These are phyloP conservation scores for Penicillium sp. DNA, from an alignment of 2,329 filamentous ascomycete species.

Conservation along the genomic window DNA sequence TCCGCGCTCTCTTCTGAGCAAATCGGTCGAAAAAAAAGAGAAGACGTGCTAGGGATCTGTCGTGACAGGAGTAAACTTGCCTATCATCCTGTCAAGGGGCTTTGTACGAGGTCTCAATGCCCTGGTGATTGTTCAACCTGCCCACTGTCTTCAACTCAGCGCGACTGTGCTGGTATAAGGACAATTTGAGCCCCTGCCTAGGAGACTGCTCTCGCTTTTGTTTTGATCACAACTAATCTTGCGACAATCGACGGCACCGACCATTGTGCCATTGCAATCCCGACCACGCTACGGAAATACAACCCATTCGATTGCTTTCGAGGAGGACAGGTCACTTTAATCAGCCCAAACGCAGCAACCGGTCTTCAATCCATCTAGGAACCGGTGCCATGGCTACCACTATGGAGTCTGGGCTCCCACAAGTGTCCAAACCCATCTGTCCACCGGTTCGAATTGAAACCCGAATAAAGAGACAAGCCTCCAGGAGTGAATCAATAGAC, in stretches of 20 bases:
- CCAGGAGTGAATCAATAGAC: constrained; percentile 14
- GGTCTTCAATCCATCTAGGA: constrained; percentile 3
- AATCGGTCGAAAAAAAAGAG: not conserved
- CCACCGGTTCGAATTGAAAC: constrained; percentile 18
- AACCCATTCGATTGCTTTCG: constrained; percentile 13
- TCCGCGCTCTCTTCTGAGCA: not conserved
- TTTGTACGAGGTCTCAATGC: constrained; percentile 16
- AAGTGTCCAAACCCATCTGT: constrained; percentile 19
- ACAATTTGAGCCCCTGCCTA: constrained; percentile 19
- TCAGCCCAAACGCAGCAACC: constrained; percentile 8
- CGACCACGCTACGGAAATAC: constrained; percentile 18
- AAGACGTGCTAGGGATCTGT: constrained; percentile 12
- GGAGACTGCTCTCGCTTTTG: constrained; percentile 9
- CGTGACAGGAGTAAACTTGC: constrained; percentile 13
- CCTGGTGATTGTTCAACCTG: constrained; percentile 15
- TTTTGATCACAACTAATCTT: constrained; percentile 7
- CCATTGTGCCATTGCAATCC: constrained; percentile 14
- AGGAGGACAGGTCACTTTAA: constrained; percentile 8
- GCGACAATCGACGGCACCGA: not conserved
- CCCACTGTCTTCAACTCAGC: constrained; percentile 14
- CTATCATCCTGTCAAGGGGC: constrained; percentile 26
- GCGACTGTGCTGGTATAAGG: constrained; percentile 28
- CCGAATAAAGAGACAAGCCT: constrained; percentile 18
- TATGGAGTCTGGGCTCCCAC: constrained; percentile 24
- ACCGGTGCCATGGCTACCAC: constrained; percentile 24